phyloP scores from a whole-genome alignment of 2,329 filamentous ascomycete species.

The Stagonosporopsis tanaceti region DNA sequence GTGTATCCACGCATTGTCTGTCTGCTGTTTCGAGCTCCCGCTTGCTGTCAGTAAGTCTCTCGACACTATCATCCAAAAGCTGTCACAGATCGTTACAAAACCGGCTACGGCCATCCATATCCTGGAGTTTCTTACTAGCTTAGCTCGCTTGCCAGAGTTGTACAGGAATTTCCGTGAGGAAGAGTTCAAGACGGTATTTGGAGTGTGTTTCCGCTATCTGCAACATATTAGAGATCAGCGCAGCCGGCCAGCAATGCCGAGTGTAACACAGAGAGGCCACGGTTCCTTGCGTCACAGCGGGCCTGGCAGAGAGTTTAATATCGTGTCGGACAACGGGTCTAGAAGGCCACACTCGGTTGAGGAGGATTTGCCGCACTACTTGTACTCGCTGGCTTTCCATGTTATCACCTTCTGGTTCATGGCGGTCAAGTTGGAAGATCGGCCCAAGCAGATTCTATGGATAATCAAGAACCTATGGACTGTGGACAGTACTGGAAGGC shows the following conservation, averaged over 20 bases:
- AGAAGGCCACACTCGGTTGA: slow-evolving; percentile 56
- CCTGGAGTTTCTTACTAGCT: slow-evolving; percentile 88
- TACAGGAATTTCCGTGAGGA: slow-evolving; percentile 90
- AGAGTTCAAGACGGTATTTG: slow-evolving; percentile 93
- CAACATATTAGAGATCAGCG: slow-evolving; percentile 80
- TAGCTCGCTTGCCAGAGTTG: slow-evolving; percentile 83
- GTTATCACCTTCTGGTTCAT: slow-evolving; percentile 98
- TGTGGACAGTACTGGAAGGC: slow-evolving; percentile 75
- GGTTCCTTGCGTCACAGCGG: slow-evolving; percentile 54
- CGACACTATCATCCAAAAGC: slow-evolving; percentile 86
- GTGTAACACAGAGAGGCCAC: slow-evolving; percentile 44
- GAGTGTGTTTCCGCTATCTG: slow-evolving; percentile 91
- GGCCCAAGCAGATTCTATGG: slow-evolving; percentile 85
- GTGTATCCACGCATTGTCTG: slow-evolving; percentile 92
- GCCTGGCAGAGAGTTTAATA: slow-evolving; percentile 53
- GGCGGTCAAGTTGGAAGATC: slow-evolving; percentile 82
- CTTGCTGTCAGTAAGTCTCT: slow-evolving; percentile 85
- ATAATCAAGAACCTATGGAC: slow-evolving; percentile 86
- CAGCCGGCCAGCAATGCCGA: slow-evolving; percentile 46
- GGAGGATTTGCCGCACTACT: slow-evolving; percentile 89
- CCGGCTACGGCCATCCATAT: slow-evolving; percentile 92
- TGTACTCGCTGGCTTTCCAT: slow-evolving; percentile 92
- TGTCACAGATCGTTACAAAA: slow-evolving; percentile 96
- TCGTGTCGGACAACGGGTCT: slow-evolving; percentile 38
- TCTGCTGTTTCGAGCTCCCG: slow-evolving; percentile 94